Evolutionary conservation across 768 basidiomycete species (phyloP).

Genomic region (Lyophyllum semitale): DNA sequence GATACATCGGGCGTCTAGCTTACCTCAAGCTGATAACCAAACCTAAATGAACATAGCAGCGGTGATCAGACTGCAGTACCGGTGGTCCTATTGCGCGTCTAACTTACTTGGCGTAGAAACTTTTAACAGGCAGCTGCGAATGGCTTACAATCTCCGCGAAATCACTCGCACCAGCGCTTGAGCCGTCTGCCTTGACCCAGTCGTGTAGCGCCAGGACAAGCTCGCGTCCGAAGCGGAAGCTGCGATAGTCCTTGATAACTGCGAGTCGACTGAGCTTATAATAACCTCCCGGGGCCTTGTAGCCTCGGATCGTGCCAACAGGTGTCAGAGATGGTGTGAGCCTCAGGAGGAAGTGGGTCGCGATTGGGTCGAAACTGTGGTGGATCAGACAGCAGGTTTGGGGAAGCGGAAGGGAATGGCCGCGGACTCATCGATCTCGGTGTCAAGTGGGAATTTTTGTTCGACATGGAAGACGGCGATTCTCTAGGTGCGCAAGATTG

Average conservation of each 20-base stretch:
- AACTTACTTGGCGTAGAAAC: slow-evolving; percentile 77
- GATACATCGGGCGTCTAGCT: slow-evolving; percentile 21
- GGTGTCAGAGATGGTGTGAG: slow-evolving; percentile 60
- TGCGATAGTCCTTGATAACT: slow-evolving; percentile 66
- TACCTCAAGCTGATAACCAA: slow-evolving; percentile 71
- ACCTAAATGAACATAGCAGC: slow-evolving; percentile 42
- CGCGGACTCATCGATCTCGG: slow-evolving; percentile 74
- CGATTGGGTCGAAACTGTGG: slow-evolving; percentile 58
- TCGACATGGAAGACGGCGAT: slow-evolving; percentile 64
- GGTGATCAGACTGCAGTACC: slow-evolving; percentile 15
- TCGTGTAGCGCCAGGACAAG: slow-evolving; percentile 66
- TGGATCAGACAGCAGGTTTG: neutral
- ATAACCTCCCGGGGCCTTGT: slow-evolving; percentile 41
- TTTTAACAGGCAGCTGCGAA: slow-evolving; percentile 72
- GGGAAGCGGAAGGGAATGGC: slow-evolving; percentile 1
- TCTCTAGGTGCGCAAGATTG: slow-evolving; percentile 27
- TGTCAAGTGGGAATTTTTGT: slow-evolving; percentile 72
- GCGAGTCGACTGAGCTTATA: slow-evolving; percentile 78
- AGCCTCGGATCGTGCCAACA: slow-evolving; percentile 69
- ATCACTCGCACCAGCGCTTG: slow-evolving; percentile 20
- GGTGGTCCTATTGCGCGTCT: slow-evolving; percentile 1
- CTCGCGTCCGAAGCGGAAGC: slow-evolving; percentile 61
- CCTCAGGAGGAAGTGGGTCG: slow-evolving; percentile 75
- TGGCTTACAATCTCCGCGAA: slow-evolving; percentile 54
- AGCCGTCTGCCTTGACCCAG: slow-evolving; percentile 54